phyloP scores from a whole-genome alignment of 208 protist species.

The Trypanosoma boissoni region DNA sequence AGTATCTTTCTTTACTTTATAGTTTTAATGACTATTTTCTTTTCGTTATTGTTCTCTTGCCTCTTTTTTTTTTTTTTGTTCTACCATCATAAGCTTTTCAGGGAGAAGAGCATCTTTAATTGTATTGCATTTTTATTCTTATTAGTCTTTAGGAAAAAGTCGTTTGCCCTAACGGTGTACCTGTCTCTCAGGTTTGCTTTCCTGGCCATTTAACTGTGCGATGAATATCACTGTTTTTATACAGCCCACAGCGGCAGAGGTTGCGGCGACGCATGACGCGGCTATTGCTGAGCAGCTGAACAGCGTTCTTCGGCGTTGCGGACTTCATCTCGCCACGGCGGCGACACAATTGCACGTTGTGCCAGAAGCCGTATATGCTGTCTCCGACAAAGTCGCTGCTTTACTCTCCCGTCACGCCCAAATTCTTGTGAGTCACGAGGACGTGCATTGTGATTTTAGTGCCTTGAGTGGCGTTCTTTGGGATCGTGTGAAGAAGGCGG shows the following conservation, averaged over 20 bases:
- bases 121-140: too few species aligned
- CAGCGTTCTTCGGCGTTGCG: constrained; percentile 36
- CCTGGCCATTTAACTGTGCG: not conserved
- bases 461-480: constrained; percentile 59
- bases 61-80: too few species aligned
- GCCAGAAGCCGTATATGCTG: constrained; percentile 53
- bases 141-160: constrained; percentile 9
- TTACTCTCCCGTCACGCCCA: constrained; percentile 38
- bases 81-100: too few species aligned
- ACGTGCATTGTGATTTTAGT: constrained; percentile 55
- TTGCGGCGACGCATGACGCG: constrained; percentile 19
- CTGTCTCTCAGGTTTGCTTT: not conserved
- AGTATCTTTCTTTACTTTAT: too few species aligned
- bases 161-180: not conserved
- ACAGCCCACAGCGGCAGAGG: not conserved
- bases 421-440: constrained; percentile 30
- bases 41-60: too few species aligned
- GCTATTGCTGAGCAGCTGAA: constrained; percentile 30
- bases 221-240: constrained; percentile 7
- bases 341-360: constrained; percentile 61
- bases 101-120: too few species aligned
- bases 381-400: constrained; percentile 32
- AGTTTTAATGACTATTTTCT: too few species aligned
- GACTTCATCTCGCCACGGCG: constrained; percentile 36
- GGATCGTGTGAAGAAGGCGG: constrained; percentile 48